Percentiles rank a stretch among this genome's conserved stretches.
phyloP scores from a whole-genome alignment of 192 early-diverging fungal genomes.

The Backusella tarrabulga region DNA sequence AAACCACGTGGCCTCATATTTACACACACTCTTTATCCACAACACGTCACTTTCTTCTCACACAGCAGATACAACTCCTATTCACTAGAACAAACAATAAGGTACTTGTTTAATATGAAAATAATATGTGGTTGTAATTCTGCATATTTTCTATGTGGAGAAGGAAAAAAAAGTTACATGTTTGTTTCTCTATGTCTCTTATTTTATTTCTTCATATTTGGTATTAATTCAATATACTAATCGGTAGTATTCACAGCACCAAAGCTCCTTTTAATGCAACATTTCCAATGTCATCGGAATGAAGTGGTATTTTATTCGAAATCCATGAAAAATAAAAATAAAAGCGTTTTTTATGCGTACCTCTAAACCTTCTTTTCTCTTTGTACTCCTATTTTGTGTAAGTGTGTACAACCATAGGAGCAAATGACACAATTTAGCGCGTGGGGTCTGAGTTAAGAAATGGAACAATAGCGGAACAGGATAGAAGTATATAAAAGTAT shows the following conservation, averaged over 20 bases:
- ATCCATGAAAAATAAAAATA: background rate
- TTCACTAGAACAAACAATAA: background rate
- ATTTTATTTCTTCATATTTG: background rate
- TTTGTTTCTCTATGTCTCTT: background rate
- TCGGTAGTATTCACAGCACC: background rate
- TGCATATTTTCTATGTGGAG: background rate
- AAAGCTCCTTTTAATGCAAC: background rate
- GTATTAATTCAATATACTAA: background rate
- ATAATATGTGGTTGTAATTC: background rate
- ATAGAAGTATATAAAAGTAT: conserved; percentile 36
- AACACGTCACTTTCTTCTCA: conserved; percentile 8
- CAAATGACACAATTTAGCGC: conserved; percentile 37
- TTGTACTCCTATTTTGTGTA: background rate
- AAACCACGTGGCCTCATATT: conserved; percentile 4
- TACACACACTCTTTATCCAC: conserved; percentile 4
- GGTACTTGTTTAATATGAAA: background rate
- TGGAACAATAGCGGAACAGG: conserved; percentile 61
- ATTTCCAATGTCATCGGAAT: background rate
- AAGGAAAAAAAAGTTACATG: background rate
- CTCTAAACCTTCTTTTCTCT: background rate
- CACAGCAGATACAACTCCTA: background rate
- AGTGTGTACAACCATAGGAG: background rate
- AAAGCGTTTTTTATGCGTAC: background rate
- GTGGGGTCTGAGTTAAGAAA: conserved; percentile 68
- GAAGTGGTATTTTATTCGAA: background rate